Conservation (phyloP, 106 monocot genomes). For the Acanthochlamys bracteata region DNA sequence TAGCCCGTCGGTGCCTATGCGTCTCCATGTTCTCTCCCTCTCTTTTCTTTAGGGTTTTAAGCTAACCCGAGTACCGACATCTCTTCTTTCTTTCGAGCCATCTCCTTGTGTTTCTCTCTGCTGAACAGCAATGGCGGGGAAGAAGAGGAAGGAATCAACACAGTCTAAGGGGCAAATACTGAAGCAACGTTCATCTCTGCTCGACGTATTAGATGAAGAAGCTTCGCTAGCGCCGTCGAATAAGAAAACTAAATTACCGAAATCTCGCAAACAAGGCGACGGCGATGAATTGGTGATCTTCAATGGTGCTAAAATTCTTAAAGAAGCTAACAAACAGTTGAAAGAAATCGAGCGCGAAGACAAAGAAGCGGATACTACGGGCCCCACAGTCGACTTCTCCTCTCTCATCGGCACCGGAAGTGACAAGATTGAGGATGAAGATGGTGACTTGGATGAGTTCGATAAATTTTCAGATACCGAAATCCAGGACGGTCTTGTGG, state of each 20-base stretch:
- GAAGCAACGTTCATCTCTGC: conserved; percentile 24
- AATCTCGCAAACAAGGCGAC: conserved; percentile 56
- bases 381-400: conserved; percentile 17
- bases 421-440: conserved; percentile 21
- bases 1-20: too few species aligned
- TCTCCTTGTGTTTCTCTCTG: too few species aligned
- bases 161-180: conserved; percentile 4
- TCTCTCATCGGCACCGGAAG: conserved; percentile 1
- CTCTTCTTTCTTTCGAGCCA: too few species aligned
- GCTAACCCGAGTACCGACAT: too few species aligned
- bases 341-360: conserved; percentile 56
- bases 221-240: conserved; percentile 22
- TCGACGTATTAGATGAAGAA: conserved; percentile 44
- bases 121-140: conserved; percentile 50
- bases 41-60: too few species aligned
- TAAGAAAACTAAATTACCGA: conserved; percentile 37
- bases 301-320: conserved; percentile 74
- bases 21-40: too few species aligned
- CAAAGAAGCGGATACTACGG: conserved; percentile 5
- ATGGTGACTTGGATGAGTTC: conserved; percentile 42
- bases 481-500: conserved; percentile 40
- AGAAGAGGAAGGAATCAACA: conserved; percentile 69
- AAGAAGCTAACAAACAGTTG: conserved; percentile 65
- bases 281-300: too few species aligned
- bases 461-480: conserved; percentile 60